Evolutionary conservation across 352 stramenopile species (phyloP), one percentile per base, ranked within the genome.

Genomic region (Globisporangium barbulae): DNA sequence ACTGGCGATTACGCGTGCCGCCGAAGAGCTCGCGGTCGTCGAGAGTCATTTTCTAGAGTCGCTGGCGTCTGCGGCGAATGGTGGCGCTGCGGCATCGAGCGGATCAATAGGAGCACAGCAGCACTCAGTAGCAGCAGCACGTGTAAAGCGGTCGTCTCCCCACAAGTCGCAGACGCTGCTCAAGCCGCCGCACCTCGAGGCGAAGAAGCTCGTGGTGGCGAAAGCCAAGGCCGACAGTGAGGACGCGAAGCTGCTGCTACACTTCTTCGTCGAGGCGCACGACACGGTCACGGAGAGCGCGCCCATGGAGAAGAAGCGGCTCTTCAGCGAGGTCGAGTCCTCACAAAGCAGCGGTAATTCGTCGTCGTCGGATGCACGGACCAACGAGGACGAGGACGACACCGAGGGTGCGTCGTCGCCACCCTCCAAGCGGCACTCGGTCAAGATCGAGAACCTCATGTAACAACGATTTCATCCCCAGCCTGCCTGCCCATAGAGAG

Each of bases 1-100:
- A 10, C 59, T 69, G 17, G 75, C 78, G 15, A 91, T 93, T 59
- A 63, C 71, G 31, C 72, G 71, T 2, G 86, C 84, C 0, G 71
- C 68, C 42, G 66, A 82, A 33, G 83, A 93, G 41, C 63, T 95
- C 25, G 73, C 70, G 28, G 56, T 87, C 10, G 53, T 93, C 3
- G 85, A 95, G 70, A 71, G 73, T 58, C 66, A 73, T n/a, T 95
- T 95, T 58, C 57, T 88, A 3, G 76, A 90, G 28, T 95, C 86
- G 57, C 74, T 94, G 10, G 72, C 73, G 8, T 60, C 72, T 4
- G 71, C 72, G 13, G 66, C 72, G 7, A 56, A 56, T 28, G 30
- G 50, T 19, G 54, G 63, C 4, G 33, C 53, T 15, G 25, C 49
- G 6, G 64, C 6, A 55, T 4, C 64, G 13, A 63, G 45, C n/a